A percentile compares a stretch with the other conserved stretches of the same genome.
phyloP scores from a whole-genome alignment of 345 rosid species.

The Orychophragmus violaceus region DNA sequence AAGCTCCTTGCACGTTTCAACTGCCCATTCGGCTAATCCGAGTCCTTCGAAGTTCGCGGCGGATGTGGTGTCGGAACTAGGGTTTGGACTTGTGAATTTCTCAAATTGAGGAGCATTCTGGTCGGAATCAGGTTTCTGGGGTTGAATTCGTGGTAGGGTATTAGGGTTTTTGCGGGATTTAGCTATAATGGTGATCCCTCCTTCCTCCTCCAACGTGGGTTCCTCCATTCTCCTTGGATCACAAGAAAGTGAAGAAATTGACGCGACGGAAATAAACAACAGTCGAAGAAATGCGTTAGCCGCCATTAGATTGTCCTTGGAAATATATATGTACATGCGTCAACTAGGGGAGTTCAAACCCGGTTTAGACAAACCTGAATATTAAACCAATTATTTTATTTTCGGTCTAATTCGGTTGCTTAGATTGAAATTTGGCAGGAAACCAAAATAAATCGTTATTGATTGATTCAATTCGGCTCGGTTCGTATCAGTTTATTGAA shows the following conservation, averaged over 20 bases:
- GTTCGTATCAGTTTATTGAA: too few species aligned
- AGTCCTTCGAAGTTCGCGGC: slow-evolving; percentile 44
- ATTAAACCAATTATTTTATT: neutral
- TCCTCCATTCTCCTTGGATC: slow-evolving; percentile 19
- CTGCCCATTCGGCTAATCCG: slow-evolving; percentile 79
- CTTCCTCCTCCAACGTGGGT: slow-evolving; percentile 25
- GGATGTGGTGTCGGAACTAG: slow-evolving; percentile 20
- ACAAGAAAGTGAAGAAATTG: neutral
- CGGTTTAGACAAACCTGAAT: slow-evolving; percentile 7
- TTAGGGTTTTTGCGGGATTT: slow-evolving; percentile 30
- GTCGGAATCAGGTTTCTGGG: slow-evolving; percentile 26
- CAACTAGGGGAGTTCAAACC: slow-evolving; percentile 8
- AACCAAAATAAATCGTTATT: too few species aligned
- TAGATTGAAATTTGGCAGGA: too few species aligned
- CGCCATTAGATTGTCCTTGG: neutral
- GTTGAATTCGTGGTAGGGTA: neutral
- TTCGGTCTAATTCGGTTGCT: neutral
- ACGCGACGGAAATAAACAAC: neutral
- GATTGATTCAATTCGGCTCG: too few species aligned
- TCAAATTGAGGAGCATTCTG: slow-evolving; percentile 32
- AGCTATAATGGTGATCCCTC: slow-evolving; percentile 51
- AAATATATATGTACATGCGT: neutral
- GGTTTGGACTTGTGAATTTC: slow-evolving; percentile 21
- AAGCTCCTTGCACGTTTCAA: slow-evolving; percentile 78
- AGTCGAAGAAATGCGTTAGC: neutral